phyloP scores from a whole-genome alignment of 2,329 filamentous ascomycete genomes.

The Colletotrichum sp. region DNA sequence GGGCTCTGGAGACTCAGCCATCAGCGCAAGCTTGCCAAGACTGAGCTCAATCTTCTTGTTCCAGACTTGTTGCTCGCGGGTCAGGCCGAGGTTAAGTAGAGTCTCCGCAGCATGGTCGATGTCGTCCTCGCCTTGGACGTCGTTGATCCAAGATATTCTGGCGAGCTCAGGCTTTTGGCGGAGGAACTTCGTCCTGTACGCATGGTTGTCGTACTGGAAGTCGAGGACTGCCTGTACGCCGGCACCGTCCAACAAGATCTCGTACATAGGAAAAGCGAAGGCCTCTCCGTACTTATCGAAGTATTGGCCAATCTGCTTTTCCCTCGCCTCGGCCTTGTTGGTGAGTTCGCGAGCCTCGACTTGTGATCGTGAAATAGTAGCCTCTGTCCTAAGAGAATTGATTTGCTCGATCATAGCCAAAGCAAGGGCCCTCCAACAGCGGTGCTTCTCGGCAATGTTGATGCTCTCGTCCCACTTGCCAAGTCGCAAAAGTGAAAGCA shows the following conservation, averaged over 20 bases:
- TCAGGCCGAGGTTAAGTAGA: constrained; percentile 72
- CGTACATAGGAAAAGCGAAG: constrained; percentile 81
- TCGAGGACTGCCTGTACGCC: constrained; percentile 73
- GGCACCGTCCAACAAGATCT: constrained; percentile 73
- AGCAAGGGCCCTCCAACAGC: constrained; percentile 59
- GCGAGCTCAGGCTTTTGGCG: constrained; percentile 73
- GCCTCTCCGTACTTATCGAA: constrained; percentile 70
- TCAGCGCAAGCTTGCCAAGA: constrained; percentile 79
- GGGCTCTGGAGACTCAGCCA: constrained; percentile 63
- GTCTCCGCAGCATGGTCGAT: constrained; percentile 75
- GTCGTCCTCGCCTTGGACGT: constrained; percentile 78
- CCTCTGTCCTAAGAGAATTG: constrained; percentile 29
- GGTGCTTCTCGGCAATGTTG: constrained; percentile 63
- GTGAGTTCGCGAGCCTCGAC: constrained; percentile 37
- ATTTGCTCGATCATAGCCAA: constrained; percentile 62
- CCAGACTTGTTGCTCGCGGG: constrained; percentile 82
- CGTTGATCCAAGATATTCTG: constrained; percentile 94
- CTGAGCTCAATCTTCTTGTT: constrained; percentile 93
- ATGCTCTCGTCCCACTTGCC: constrained; percentile 64
- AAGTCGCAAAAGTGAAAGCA: constrained; percentile 57
- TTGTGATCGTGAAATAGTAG: constrained; percentile 9
- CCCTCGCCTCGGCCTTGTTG: constrained; percentile 49
- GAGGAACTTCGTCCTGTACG: constrained; percentile 80
- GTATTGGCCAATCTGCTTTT: constrained; percentile 51
- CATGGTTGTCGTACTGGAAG: constrained; percentile 70